Conservation (phyloP, 371 early-diverging fungal species). For the Mucor irregularis region DNA sequence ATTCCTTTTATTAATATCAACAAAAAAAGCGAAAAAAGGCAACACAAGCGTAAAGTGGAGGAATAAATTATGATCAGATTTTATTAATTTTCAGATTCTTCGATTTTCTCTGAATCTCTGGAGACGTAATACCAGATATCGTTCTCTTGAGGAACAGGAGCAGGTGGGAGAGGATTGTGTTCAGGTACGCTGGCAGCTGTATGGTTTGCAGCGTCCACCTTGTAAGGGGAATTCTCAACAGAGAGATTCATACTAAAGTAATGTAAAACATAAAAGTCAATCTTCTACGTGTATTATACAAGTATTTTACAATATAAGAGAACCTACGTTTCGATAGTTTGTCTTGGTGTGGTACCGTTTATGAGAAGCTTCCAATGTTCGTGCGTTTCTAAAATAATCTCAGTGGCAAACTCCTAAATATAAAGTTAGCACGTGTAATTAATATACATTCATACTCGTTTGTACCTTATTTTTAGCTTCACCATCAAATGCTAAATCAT, state of each 20-base stretch:
- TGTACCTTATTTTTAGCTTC: constrained; percentile 73
- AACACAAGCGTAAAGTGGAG: background rate
- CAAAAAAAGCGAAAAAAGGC: background rate
- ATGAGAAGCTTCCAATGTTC: constrained; percentile 91
- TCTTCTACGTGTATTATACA: background rate
- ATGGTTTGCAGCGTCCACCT: constrained; percentile 50
- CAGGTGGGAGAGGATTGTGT: constrained; percentile 31
- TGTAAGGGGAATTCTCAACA: constrained; percentile 70
- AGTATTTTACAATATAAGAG: background rate
- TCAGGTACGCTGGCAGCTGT: constrained; percentile 59
- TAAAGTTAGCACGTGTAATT: background rate
- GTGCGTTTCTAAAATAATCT: constrained; percentile 87
- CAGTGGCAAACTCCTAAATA: constrained; percentile 74
- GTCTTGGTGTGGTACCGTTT: constrained; percentile 60
- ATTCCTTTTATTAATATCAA: background rate
- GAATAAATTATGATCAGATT: background rate
- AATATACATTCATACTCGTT: background rate
- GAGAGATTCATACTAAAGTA: constrained; percentile 62
- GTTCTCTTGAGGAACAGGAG: constrained; percentile 58
- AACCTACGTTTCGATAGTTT: constrained; percentile 61
- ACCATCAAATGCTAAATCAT: constrained; percentile 90
- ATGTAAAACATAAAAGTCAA: too few relatives aligned
- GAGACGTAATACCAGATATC: constrained; percentile 77
- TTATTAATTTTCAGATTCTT: background rate
- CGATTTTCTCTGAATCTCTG: too few relatives aligned